These are phyloP conservation scores for Plasmodium billcollinsi DNA, from an alignment of 169 alveolate species.

Conservation along the genomic window DNA sequence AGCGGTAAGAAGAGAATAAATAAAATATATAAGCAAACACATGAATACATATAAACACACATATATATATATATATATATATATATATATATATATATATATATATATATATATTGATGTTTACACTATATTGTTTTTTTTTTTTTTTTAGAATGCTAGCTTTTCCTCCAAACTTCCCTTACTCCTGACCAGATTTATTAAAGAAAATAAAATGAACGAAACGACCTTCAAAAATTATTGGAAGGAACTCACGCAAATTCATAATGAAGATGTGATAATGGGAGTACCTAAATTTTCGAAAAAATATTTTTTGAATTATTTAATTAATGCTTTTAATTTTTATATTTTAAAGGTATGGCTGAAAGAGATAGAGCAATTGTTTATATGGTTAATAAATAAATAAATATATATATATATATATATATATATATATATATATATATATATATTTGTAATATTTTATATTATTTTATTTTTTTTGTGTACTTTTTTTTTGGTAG, in stretches of 20 bases:
- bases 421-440: background rate
- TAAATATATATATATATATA: background rate
- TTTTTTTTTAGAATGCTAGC: conserved; percentile 13
- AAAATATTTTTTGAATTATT: conserved; percentile 42
- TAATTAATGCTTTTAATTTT: conserved; percentile 66
- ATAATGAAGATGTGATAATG: conserved; percentile 64
- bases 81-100: background rate
- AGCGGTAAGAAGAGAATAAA: conserved; percentile 19
- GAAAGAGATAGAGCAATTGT: background rate
- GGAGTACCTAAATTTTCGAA: conserved; percentile 69
- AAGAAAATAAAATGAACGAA: conserved; percentile 74
- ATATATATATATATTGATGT: background rate
- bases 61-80: background rate
- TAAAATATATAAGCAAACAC: too few relatives aligned
- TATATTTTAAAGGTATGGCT: conserved; percentile 47
- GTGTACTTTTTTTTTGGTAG: conserved; percentile 14
- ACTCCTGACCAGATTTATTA: conserved; percentile 58
- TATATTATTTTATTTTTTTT: too few relatives aligned
- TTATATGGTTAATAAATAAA: background rate
- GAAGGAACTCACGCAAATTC: conserved; percentile 69
- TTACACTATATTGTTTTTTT: too few relatives aligned
- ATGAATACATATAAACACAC: background rate
- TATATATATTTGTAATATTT: background rate
- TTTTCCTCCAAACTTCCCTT: conserved; percentile 47
- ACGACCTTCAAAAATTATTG: conserved; percentile 56